Evolutionary conservation across 148 eudicot species (phyloP), one percentile per base, ranked within the genome.

Genomic region (Arctostaphylos glauca): DNA sequence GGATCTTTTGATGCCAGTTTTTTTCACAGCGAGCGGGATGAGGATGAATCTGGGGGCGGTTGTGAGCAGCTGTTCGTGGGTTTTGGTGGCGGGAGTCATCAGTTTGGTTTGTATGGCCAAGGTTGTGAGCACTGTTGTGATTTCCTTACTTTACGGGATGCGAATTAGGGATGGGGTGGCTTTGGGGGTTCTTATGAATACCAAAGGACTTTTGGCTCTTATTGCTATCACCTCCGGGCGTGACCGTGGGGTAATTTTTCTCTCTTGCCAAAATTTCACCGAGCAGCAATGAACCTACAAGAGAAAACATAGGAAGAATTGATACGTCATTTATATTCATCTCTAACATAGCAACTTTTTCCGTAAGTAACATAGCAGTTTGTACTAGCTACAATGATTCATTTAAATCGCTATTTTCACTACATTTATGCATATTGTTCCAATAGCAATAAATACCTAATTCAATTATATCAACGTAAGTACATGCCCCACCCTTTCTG

Each of bases 1-100:
- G 18, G 87, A 82, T 47, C 4, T 85, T 12, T 15, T 85, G 56
- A 59, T 85, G 84, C 87, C 87, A 0, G 9, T 85, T 5, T 85
- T 54, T 41, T 85, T 67, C 48, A 56, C 80, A 13, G 4, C 50
- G 43, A 6, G 14, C 43, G 87, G 87, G 70, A 13, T 82, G 43
- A 82, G 87, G 47, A 82, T 68, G 13, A 48, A 72, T 78, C 5
- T 78, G 5, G 68, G 68, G 0, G n/a, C 41, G 18, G 3, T 82
- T 15, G 15, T 5, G n/a, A 31, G 18, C 1, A 0, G 1, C 16
- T 12, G 43, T 5, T 31, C 50, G 4, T 82, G 56, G 84, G 14
- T 0, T 6, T 3, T 60, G 66, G 54, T 72, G 67, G 75, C 43
- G 6, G 16, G 41, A 70, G 73, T 79, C 4, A 4, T 71, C 12